Evolutionary conservation across 2,329 filamentous ascomycete genomes (phyloP).

Genomic region (Ophiostoma himal-ulmi): DNA sequence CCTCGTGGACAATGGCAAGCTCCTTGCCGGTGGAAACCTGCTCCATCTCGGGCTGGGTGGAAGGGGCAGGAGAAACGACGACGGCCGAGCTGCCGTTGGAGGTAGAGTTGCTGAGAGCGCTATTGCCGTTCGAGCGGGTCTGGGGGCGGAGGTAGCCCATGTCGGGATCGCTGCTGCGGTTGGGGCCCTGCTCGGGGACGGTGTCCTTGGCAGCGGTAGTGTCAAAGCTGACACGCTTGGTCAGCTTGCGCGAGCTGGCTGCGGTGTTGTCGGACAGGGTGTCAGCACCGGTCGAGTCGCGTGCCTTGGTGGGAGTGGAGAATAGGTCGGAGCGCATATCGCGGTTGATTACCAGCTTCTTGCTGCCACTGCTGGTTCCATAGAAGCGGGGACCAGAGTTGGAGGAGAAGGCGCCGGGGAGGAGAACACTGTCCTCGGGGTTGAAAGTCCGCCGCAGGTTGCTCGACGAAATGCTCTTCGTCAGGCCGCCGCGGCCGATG

Average conservation of each 20-base stretch:
- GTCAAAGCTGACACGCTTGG: slow-evolving; percentile 92
- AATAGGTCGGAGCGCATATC: slow-evolving; percentile 71
- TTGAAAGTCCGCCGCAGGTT: slow-evolving; percentile 78
- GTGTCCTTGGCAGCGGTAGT: slow-evolving; percentile 48
- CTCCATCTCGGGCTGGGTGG: slow-evolving; percentile 54
- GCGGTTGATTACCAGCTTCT: slow-evolving; percentile 89
- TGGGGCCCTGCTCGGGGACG: slow-evolving; percentile 25
- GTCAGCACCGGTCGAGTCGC: slow-evolving; percentile 28
- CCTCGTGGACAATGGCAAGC: slow-evolving; percentile 72
- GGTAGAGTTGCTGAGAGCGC: slow-evolving; percentile 25
- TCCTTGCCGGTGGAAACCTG: slow-evolving; percentile 64
- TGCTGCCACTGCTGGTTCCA: slow-evolving; percentile 65
- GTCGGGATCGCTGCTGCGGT: slow-evolving; percentile 46
- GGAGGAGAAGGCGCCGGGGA: slow-evolving; percentile 76
- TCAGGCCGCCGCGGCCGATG: slow-evolving; percentile 59
- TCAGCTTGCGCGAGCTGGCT: slow-evolving; percentile 49
- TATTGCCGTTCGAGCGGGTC: slow-evolving; percentile 35
- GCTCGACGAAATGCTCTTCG: slow-evolving; percentile 83
- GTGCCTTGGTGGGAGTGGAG: slow-evolving; percentile 53
- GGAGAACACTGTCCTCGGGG: slow-evolving; percentile 76
- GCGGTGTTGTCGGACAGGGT: slow-evolving; percentile 32
- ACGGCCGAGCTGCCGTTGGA: slow-evolving; percentile 12
- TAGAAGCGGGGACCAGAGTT: slow-evolving; percentile 59
- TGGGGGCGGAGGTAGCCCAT: slow-evolving; percentile 54
- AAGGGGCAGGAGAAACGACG: slow-evolving; percentile 11